Evolutionary conservation across 192 early-diverging fungal genomes (phyloP), one percentile per base, ranked within the genome.

Genomic region (Backusella luteola): DNA sequence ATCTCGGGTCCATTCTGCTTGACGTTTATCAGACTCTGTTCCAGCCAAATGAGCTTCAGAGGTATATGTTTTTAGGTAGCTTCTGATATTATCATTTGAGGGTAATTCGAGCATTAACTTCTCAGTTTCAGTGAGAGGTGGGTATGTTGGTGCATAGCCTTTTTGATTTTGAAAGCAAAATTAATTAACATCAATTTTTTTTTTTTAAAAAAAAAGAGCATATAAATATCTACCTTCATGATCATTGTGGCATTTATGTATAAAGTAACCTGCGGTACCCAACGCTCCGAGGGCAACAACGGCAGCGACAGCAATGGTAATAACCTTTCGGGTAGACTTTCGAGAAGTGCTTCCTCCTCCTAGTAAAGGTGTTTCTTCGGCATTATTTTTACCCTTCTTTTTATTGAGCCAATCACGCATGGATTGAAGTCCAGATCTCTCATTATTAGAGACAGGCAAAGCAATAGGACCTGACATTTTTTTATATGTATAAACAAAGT

Each of bases 1-100:
- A 46, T 87, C 85, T 4, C 80, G 79, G 1, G 91, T 92, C 74
- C 86, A 89, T 23, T 73, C 81, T 44, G 88, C 90, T 69, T 88
- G 87, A 0, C 69, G 78, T 34, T 74, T 66, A 71, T 92, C 89
- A 49, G 34, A 73, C 1, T 73, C 67, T 34, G 83, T 81, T 9
- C 91, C 91, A 1, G 88, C 91, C 3, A 89, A 66, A 69, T 91
- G 90, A 3, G 86, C 76, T 63, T 83, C 85, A 9, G 90, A 91
- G 12, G 90, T 82, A 46, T 89, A 89, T 73, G 85, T 83, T 19
- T 84, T 73, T 11, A 89, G 81, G 41, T 87, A 77, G 2, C 84
- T 74, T 15, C 79, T 84, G 44, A 89, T 74, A 17, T 52, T 78
- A 6, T 83, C 81, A 1, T 41, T 73, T 32, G 76, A 78, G 2